These are phyloP conservation scores for Trypanosoma lewisi DNA, from an alignment of 208 protist genomes.

Conservation along the genomic window DNA sequence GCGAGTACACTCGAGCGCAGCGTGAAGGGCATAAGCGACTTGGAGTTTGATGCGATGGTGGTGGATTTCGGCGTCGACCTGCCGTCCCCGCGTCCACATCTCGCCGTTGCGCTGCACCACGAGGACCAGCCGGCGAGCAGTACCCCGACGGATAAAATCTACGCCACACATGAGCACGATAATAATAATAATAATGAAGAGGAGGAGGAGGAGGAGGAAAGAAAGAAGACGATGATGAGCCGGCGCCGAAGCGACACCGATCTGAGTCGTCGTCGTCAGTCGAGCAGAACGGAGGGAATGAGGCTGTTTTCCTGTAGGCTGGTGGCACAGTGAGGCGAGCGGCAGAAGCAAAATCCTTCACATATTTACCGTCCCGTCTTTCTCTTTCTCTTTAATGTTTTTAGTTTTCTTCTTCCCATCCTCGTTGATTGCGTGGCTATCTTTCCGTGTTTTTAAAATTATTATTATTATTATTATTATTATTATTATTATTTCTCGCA, in stretches of 20 bases:
- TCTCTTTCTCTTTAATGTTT: background rate
- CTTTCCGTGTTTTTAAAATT: too few species aligned
- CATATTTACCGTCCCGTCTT: too few species aligned
- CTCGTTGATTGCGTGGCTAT: too few species aligned
- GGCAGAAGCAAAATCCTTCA: too few species aligned
- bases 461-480: too few species aligned
- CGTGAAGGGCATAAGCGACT: constrained; percentile 19
- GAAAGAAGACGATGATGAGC: constrained; percentile 1
- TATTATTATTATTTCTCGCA: too few species aligned
- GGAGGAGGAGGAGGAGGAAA: constrained; percentile 4
- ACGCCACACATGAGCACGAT: background rate
- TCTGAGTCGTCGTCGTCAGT: constrained; percentile 3
- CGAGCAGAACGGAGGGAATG: too few species aligned
- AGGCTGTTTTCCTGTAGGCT: background rate
- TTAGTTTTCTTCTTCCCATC: constrained; percentile 1
- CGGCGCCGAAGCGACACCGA: constrained; percentile 13
- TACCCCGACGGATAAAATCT: too few species aligned
- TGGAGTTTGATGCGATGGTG: constrained; percentile 32
- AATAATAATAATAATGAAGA: background rate
- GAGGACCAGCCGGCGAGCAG: constrained; percentile 1
- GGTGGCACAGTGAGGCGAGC: background rate
- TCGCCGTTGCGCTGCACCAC: background rate
- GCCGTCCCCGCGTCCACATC: constrained; percentile 5
- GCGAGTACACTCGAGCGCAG: constrained; percentile 64
- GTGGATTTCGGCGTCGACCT: constrained; percentile 54